phyloP scores from a whole-genome alignment of 2,329 filamentous ascomycete genomes.

The Trichoderma afroharzianum region DNA sequence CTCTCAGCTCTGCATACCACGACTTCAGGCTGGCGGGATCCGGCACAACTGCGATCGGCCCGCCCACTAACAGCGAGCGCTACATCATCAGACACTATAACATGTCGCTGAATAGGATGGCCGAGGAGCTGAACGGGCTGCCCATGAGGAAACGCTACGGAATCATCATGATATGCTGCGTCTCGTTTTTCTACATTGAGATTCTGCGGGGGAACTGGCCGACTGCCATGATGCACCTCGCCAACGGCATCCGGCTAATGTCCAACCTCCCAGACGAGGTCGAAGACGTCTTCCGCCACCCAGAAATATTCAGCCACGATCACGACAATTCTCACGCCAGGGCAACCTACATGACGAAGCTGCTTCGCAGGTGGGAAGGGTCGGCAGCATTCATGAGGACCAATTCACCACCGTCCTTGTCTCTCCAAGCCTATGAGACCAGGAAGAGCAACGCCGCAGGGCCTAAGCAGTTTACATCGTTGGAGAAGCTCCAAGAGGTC shows the following conservation, averaged over 20 bases:
- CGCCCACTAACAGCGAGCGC: slow-evolving; percentile 30
- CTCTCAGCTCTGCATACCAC: slow-evolving; percentile 32
- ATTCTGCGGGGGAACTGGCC: slow-evolving; percentile 27
- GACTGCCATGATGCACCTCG: slow-evolving; percentile 28
- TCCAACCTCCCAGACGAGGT: slow-evolving; percentile 26
- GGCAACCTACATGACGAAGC: slow-evolving; percentile 23
- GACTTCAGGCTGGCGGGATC: slow-evolving; percentile 22
- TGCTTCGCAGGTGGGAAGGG: slow-evolving; percentile 25
- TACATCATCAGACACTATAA: slow-evolving; percentile 40
- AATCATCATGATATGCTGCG: slow-evolving; percentile 32
- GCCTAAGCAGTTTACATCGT: slow-evolving; percentile 16
- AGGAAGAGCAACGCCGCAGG: slow-evolving; percentile 17
- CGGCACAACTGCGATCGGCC: slow-evolving; percentile 17
- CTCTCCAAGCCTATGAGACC: slow-evolving; percentile 20
- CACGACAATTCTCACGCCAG: slow-evolving; percentile 18
- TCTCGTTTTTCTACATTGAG: slow-evolving; percentile 32
- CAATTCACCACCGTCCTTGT: slow-evolving; percentile 22
- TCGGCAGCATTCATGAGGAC: slow-evolving; percentile 22
- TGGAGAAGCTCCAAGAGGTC: slow-evolving; percentile 20
- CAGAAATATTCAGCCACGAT: slow-evolving; percentile 20
- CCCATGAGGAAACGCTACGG: slow-evolving; percentile 20
- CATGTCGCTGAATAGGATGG: slow-evolving; percentile 33
- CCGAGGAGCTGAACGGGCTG: slow-evolving; percentile 17
- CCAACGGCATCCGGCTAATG: slow-evolving; percentile 32
- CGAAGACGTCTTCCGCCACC: slow-evolving; percentile 19